Base-by-base conservation (phyloP, 768 basidiomycete species). In the Rhizopogon vesiculosus region DNA sequence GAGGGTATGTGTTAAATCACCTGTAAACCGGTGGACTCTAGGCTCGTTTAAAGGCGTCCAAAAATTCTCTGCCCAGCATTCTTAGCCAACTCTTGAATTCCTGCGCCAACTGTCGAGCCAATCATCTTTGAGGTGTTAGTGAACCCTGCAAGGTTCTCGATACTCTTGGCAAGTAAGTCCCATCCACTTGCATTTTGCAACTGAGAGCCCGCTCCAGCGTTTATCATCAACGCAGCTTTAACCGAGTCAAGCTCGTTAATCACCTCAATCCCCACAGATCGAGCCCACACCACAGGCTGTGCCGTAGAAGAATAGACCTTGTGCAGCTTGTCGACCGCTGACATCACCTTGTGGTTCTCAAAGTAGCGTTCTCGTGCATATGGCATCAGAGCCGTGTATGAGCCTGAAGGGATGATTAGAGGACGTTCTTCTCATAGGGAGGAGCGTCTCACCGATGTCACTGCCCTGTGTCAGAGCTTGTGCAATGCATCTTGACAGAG, bases 181-280 rank as follows among this genome's bases (percentile, higher is more conserved):
- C 76, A 57, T 66, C 73, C 50, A 68, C 51, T 55, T 66, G 64
- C 72, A 59, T 67, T 2, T 59, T 53, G 38, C 56, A 39, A 51
- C 28, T 59, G 42, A 49, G 46, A 49, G 31, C 55, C 58, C 1
- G 78, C 79, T 4, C 88, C 95, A 9, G 90, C 95, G 13, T 79
- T 75, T 66, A 85, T 79, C 90, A 98, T 93, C 15, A 99, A 67
- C 1, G 87, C 83, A 15, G 82, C 81, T 73, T 98, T 98, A 57
- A 98, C 61, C 0, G 83, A 75, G 56, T 89, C 87, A 15, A 97
- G 71, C 70, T 98, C 94, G 64, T 98, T 97, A 43, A 98, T 62
- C 10, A 97, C 84, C 63, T 98, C 96, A 18, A 98, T 66, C 1
- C 97, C 97, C 15, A 87, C 80, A 0, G 89, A 89, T 52, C 96